phyloP scores from a whole-genome alignment of 208 protist species.

The Zelonia costaricensis region DNA sequence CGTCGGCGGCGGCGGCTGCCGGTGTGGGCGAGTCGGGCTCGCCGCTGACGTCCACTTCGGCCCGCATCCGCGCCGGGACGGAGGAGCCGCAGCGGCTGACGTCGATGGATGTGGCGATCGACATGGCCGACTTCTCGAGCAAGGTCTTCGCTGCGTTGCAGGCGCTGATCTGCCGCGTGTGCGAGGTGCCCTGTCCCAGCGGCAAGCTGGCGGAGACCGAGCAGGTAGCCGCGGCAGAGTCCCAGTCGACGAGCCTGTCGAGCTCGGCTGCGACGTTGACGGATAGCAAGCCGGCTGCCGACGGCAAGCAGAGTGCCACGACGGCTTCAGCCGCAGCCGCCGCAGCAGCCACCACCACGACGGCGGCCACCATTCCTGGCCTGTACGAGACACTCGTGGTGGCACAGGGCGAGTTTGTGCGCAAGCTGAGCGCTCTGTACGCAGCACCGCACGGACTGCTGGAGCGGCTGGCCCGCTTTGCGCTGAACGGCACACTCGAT shows the following conservation, averaged over 20 bases:
- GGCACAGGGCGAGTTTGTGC: constrained; percentile 31
- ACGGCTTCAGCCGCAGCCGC: neutral
- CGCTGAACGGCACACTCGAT: constrained; percentile 21
- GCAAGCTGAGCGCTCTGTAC: constrained; percentile 58
- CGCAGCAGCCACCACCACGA: neutral
- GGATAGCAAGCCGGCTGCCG: no score
- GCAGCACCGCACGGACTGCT: constrained; percentile 56
- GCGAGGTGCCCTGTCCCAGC: constrained; percentile 15
- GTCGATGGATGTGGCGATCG: constrained; percentile 54
- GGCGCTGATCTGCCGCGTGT: constrained; percentile 43
- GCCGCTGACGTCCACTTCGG: constrained; percentile 22
- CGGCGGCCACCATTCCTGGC: neutral
- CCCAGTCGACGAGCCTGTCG: no score
- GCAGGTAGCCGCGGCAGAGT: no score
- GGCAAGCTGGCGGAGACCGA: neutral
- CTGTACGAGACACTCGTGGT: constrained; percentile 13
- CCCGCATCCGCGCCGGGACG: constrained; percentile 8
- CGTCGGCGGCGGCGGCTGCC: neutral
- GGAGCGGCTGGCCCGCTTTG: constrained; percentile 61
- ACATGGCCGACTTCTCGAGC: constrained; percentile 71
- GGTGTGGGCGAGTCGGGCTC: constrained; percentile 5
- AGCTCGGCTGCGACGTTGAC: no score
- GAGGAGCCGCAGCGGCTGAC: constrained; percentile 34
- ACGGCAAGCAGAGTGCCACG: no score
- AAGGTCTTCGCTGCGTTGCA: constrained; percentile 64